A percentile compares a stretch with the other conserved stretches of the same genome.
Conservation (phyloP, 208 protist species). For the Kentomonas sorsogonicus region DNA sequence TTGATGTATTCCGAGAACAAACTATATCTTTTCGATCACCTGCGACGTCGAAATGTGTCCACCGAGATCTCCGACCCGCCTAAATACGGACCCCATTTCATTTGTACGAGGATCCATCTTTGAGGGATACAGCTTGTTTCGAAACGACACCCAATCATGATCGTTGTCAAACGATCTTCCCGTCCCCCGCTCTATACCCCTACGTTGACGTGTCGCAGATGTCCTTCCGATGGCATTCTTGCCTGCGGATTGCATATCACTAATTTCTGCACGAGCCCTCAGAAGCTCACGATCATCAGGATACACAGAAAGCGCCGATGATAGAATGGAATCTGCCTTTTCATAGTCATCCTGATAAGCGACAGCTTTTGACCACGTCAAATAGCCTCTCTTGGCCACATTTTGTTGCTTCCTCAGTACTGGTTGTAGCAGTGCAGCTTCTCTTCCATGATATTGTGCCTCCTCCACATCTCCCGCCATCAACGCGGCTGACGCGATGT, state of each 20-base stretch:
- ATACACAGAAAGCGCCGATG: constrained; percentile 53
- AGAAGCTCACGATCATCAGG: constrained; percentile 24
- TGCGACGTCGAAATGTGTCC: constrained; percentile 70
- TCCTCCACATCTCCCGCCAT: constrained; percentile 62
- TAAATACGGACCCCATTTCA: constrained; percentile 84
- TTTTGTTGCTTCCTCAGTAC: constrained; percentile 12
- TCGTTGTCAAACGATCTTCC: constrained; percentile 79
- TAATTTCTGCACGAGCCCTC: constrained; percentile 15
- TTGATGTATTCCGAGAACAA: not conserved
- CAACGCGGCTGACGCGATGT: constrained; percentile 47
- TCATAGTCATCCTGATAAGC: constrained; percentile 82
- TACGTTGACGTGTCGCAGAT: too few species aligned
- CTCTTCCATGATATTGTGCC: constrained; percentile 71
- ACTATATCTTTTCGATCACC: constrained; percentile 54
- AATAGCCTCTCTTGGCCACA: constrained; percentile 34
- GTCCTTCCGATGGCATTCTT: constrained; percentile 18
- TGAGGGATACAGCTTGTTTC: constrained; percentile 73
- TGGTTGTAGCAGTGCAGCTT: constrained; percentile 58
- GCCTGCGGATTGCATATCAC: not conserved
- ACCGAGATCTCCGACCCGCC: constrained; percentile 74
- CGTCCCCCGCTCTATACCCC: constrained; percentile 42
- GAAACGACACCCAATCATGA: constrained; percentile 78
- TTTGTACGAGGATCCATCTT: constrained; percentile 81
- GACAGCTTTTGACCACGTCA: constrained; percentile 63
- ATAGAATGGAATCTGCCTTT: constrained; percentile 45